Evolutionary conservation across 352 stramenopile genomes (phyloP), one percentile per base, ranked within the genome.

Genomic region (Discostella stelligera): DNA sequence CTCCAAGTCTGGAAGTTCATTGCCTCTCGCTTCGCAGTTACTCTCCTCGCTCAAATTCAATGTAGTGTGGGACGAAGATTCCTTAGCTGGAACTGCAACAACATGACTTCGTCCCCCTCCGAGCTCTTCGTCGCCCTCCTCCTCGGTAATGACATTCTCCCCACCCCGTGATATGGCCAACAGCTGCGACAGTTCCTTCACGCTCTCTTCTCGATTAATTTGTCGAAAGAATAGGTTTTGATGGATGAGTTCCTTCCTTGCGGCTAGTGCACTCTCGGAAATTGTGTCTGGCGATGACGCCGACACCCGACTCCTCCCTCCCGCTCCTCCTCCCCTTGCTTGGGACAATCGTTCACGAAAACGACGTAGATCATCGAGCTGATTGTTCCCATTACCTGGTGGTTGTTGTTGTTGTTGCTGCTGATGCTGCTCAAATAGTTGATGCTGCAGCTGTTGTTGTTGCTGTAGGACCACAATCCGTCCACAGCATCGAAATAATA

Each of bases 191-290:
- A 83, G 21, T 48, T 83, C 75, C 39, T 23, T 37, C 0, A 83
- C 75, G 50, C 75, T 83, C 27, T 83, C 71, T 46, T 83, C 63
- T 25, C 75, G 16, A 6, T 44, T 49, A 21, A 83, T 83, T 16
- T 20, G 11, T 49, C 66, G 63, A 46, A 30, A 46, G 41, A 83
- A 83, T 63, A 83, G 73, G 56, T 83, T 83, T 27, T 74, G 77
- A 16, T 66, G 37, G 27, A 83, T 71, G 25, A 83, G 67, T 54
- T 66, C 63, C 52, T 61, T 78, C 21, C 75, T 74, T 18, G 62
- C n/a, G 2, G 49, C 56, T 13, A 52, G 14, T 18, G 44, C 37
- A 44, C 37, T 44, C 11, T 39, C 20, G n/a, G 21, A 41, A 46
- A 20, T 30, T 14, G 59, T 10, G 16, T 25, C 21, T 25, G 21